phyloP scores from a whole-genome alignment of 2,329 filamentous ascomycete species.

The Aureobasidium leucospermi region DNA sequence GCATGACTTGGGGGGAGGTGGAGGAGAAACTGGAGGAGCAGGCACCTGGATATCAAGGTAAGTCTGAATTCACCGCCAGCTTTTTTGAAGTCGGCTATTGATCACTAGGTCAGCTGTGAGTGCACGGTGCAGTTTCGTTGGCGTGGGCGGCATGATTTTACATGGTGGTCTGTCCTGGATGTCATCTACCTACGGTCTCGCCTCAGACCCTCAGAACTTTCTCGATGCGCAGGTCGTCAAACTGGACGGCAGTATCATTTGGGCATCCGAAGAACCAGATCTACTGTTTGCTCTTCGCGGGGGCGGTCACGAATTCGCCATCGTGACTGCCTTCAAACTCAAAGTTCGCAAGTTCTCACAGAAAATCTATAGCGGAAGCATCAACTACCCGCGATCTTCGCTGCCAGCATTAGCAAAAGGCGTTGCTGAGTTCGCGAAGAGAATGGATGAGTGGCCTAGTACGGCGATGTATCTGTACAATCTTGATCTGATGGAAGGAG shows the following conservation, averaged over 20 bases:
- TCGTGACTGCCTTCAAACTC: neutral
- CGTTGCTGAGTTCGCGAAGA: neutral
- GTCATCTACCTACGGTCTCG: slow-evolving; percentile 31
- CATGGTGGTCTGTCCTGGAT: slow-evolving; percentile 35
- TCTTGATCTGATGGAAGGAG: neutral
- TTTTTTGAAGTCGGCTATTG: neutral
- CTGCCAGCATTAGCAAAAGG: neutral
- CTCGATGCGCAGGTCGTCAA: slow-evolving; percentile 34
- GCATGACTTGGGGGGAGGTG: slow-evolving; percentile 32
- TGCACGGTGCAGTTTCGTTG: slow-evolving; percentile 32
- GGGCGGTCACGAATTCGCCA: slow-evolving; percentile 21
- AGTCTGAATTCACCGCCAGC: neutral
- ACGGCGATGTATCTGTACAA: slow-evolving; percentile 4
- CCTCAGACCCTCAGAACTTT: slow-evolving; percentile 35
- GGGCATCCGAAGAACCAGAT: slow-evolving; percentile 34
- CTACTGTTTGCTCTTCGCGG: slow-evolving; percentile 37
- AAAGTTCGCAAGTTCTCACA: neutral
- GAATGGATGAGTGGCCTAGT: neutral
- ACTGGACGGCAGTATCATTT: slow-evolving; percentile 30
- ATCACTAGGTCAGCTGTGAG: slow-evolving; percentile 22
- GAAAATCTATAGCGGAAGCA: neutral
- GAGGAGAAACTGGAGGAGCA: slow-evolving; percentile 29
- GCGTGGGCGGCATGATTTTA: slow-evolving; percentile 32
- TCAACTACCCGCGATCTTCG: neutral
- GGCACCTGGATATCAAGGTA: slow-evolving; percentile 29